Conservation (phyloP, 2,329 filamentous ascomycete species). For the Calonectria multiphialidica region DNA sequence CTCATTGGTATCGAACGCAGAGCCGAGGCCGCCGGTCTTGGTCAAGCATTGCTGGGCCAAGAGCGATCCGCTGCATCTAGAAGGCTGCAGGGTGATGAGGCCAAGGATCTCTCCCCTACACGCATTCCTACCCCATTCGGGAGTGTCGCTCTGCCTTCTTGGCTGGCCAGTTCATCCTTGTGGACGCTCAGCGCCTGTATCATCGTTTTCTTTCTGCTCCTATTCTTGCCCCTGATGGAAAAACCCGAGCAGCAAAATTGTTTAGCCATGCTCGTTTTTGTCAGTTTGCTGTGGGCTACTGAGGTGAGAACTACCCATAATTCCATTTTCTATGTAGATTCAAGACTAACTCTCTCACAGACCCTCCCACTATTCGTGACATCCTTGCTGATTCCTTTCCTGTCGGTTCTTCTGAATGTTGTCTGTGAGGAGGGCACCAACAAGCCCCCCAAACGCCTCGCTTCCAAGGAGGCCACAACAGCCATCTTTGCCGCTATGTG, state of each 20-base stretch:
- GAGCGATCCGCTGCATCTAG: conserved; percentile 76
- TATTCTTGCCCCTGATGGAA: conserved; percentile 85
- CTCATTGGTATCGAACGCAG: conserved; percentile 98
- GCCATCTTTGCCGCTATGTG: conserved; percentile 97
- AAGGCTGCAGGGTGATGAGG: conserved; percentile 87
- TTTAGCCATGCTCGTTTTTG: conserved; percentile 91
- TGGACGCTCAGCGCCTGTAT: conserved; percentile 80
- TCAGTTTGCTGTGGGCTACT: conserved; percentile 95
- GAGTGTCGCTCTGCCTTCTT: conserved; percentile 79
- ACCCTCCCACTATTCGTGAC: conserved; percentile 98
- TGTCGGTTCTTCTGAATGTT: conserved; percentile 88
- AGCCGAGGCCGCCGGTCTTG: conserved; percentile 92
- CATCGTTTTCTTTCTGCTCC: conserved; percentile 78
- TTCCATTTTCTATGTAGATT: neutral
- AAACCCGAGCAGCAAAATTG: conserved; percentile 95
- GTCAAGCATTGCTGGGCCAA: conserved; percentile 83
- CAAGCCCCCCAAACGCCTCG: conserved; percentile 74
- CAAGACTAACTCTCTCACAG: conserved; percentile 54
- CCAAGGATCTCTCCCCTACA: conserved; percentile 70
- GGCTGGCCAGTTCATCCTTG: conserved; percentile 87
- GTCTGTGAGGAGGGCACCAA: conserved; percentile 77
- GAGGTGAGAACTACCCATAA: conserved; percentile 69
- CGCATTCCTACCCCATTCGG: conserved; percentile 85
- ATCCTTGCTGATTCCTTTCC: conserved; percentile 91
- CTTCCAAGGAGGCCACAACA: conserved; percentile 82